These are phyloP conservation scores for Oryza glumipatula DNA, from an alignment of 176 grass and related monocot species.

Conservation along the genomic window DNA sequence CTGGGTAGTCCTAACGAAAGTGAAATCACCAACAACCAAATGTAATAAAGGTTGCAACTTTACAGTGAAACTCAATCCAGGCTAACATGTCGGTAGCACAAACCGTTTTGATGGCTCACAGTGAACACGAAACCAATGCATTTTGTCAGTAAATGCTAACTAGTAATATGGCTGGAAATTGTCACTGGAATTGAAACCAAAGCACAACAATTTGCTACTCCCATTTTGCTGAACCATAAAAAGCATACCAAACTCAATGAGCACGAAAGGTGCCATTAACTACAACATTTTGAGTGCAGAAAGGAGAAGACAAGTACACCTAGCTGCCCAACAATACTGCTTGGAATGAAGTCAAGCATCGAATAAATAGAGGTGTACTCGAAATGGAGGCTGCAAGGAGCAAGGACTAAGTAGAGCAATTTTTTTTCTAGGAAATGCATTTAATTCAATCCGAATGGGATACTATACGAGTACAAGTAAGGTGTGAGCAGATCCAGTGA, in stretches of 20 bases:
- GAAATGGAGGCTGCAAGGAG: slow-evolving; percentile 38
- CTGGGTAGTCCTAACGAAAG: slow-evolving; percentile 36
- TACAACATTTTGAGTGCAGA: not conserved
- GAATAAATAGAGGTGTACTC: slow-evolving; percentile 27
- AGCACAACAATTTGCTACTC: not conserved
- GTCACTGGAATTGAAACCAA: not conserved
- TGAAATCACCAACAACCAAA: slow-evolving; percentile 43
- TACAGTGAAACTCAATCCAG: slow-evolving; percentile 39
- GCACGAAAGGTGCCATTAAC: not conserved
- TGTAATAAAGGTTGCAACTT: slow-evolving; percentile 41
- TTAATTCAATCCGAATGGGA: slow-evolving; percentile 17
- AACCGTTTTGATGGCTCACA: slow-evolving; percentile 13
- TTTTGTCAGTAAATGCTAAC: slow-evolving; percentile 24
- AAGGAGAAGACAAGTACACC: not conserved
- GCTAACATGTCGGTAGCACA: slow-evolving; percentile 21
- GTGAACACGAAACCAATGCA: not conserved
- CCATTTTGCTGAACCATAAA: not conserved
- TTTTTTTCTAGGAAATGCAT: slow-evolving; percentile 41
- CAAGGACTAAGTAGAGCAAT: slow-evolving; percentile 10
- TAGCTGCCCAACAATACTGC: not conserved
- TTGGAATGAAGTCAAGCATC: slow-evolving; percentile 28
- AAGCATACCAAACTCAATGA: slow-evolving; percentile 2
- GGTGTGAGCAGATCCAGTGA: slow-evolving; percentile 26
- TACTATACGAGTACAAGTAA: not conserved
- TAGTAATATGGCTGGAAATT: not conserved